Evolutionary conservation across 2,329 filamentous ascomycete species (phyloP).

Genomic region (Sarocladiaceae sp.): DNA sequence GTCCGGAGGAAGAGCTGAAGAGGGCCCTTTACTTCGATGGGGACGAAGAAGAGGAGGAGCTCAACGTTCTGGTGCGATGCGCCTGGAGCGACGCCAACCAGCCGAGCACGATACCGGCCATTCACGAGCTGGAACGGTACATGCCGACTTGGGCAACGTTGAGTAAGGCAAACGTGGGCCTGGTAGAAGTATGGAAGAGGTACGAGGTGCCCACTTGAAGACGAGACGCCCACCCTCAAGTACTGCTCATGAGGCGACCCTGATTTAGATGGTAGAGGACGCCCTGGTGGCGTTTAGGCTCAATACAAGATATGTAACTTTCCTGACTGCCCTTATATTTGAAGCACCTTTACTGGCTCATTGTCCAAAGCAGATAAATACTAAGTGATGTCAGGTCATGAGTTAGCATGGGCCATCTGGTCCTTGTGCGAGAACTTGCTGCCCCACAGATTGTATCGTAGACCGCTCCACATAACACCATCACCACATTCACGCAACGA

Average conservation of each 20-base stretch:
- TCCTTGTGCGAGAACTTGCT: too few species aligned
- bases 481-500: too few species aligned
- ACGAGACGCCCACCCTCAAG: not conserved
- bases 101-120: constrained; percentile 66
- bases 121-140: constrained; percentile 72
- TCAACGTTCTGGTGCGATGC: constrained; percentile 67
- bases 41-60: constrained; percentile 16
- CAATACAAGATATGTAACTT: too few species aligned
- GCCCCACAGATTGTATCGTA: too few species aligned
- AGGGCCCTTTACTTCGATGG: constrained; percentile 15
- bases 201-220: constrained; percentile 46
- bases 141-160: constrained; percentile 74
- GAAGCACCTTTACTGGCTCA: too few species aligned
- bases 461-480: too few species aligned
- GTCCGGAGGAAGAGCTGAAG: constrained; percentile 14
- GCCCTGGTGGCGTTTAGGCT: too few species aligned
- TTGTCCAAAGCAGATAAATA: too few species aligned
- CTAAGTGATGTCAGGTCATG: too few species aligned
- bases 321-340: too few species aligned
- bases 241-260: not conserved
- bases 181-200: constrained; percentile 72
- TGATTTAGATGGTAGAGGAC: too few species aligned
- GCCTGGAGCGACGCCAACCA: constrained; percentile 83
- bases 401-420: too few species aligned
- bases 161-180: constrained; percentile 67